Percentiles rank a stretch among this genome's conserved stretches.
Evolutionary conservation across 352 stramenopile genomes (phyloP).

Genomic region (Globisporangium orthogonon): DNA sequence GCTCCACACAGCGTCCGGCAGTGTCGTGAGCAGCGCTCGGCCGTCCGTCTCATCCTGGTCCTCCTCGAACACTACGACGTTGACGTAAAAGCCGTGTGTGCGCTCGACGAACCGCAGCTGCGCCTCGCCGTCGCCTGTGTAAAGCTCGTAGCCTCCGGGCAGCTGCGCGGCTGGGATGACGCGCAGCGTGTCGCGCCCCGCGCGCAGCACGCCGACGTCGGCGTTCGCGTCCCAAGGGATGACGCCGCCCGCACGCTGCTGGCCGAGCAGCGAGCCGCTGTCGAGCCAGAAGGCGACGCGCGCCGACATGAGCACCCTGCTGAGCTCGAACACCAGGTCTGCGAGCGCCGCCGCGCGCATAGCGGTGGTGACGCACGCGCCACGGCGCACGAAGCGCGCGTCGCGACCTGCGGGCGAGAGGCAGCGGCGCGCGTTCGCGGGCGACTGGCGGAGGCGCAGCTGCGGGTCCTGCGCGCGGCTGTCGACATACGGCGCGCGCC

Average conservation of each 20-base stretch:
- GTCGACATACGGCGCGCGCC: slow-evolving; percentile 17
- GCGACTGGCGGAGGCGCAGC: slow-evolving; percentile 9
- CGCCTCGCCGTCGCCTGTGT: slow-evolving; percentile 13
- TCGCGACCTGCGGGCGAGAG: slow-evolving; percentile 30
- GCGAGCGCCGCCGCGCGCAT: slow-evolving; percentile 27
- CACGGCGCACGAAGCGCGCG: slow-evolving; percentile 22
- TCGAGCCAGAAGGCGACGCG: slow-evolving; percentile 46
- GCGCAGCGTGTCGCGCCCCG: slow-evolving; percentile 9
- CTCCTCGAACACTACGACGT: slow-evolving; percentile 39
- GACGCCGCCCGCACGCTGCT: slow-evolving; percentile 34
- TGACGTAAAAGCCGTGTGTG: slow-evolving; percentile 42
- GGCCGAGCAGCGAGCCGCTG: slow-evolving; percentile 44
- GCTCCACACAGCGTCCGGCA: slow-evolving; percentile 26
- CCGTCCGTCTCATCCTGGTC: slow-evolving; percentile 8
- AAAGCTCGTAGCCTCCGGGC: slow-evolving; percentile 29
- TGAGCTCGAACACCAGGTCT: slow-evolving; percentile 32
- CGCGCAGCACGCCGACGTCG: slow-evolving; percentile 27
- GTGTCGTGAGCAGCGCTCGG: slow-evolving; percentile 19
- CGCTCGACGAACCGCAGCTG: slow-evolving; percentile 39
- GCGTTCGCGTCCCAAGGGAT: slow-evolving; percentile 49
- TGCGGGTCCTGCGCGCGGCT: slow-evolving; percentile 10
- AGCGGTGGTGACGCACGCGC: slow-evolving; percentile 27
- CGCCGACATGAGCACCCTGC: slow-evolving; percentile 25
- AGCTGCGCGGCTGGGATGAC: slow-evolving; percentile 20
- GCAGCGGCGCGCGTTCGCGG: slow-evolving; percentile 26